Evolutionary conservation across 2,329 filamentous ascomycete species (phyloP).

Genomic region (Cercospora citrullina): DNA sequence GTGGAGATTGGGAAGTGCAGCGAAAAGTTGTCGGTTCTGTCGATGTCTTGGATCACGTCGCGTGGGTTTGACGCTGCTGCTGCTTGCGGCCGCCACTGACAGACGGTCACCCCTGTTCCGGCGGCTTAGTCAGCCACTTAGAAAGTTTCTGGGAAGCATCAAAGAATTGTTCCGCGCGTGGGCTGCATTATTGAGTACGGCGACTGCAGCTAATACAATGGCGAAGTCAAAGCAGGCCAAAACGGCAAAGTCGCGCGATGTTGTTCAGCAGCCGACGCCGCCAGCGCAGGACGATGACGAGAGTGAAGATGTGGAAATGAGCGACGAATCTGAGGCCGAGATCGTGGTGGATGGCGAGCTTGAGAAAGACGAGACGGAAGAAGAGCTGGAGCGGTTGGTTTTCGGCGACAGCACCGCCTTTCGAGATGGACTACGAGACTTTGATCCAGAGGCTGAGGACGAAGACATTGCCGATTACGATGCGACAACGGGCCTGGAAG

Average conservation of each 20-base stretch:
- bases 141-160: not conserved
- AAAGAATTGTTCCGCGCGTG: not conserved
- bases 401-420: conserved; percentile 88
- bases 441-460: conserved; percentile 46
- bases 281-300: conserved; percentile 24
- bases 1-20: not conserved
- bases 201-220: conserved; percentile 12
- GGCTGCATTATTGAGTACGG: not conserved
- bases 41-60: conserved; percentile 1
- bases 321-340: conserved; percentile 36
- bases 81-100: conserved; percentile 2
- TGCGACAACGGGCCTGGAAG: conserved; percentile 51
- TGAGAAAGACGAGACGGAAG: conserved; percentile 36
- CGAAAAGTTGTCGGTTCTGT: conserved; percentile 1
- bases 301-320: conserved; percentile 25
- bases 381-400: conserved; percentile 68
- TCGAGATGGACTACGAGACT: conserved; percentile 66
- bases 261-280: conserved; percentile 28
- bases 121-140: conserved; percentile 4
- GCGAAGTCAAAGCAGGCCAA: conserved; percentile 23
- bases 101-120: not conserved
- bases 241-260: conserved; percentile 10
- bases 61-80: not conserved
- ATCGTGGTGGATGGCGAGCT: conserved; percentile 32
- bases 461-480: conserved; percentile 50